Base-by-base conservation (phyloP, 2,329 filamentous ascomycete species). In the Tolypocladium inflatum region DNA sequence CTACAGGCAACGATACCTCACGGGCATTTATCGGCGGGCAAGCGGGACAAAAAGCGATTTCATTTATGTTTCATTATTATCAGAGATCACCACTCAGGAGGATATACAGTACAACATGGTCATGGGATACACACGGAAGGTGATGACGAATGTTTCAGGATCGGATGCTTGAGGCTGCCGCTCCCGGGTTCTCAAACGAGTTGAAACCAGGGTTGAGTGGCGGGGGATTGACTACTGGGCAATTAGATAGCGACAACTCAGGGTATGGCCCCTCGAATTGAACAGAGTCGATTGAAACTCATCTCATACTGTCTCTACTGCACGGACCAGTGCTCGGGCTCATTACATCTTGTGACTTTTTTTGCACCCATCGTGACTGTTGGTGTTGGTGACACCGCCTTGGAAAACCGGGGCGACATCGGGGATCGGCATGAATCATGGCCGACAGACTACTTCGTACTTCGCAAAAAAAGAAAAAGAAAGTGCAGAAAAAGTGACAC, bases 1-100 rank as follows among this genome's bases (percentile, higher is more conserved):
- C 39, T 56, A 60, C 13, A 57, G 63, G 57, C 62, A 58, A 59
- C 59, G 63, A 70, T 70, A 69, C 68, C 68, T 66, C 63, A 63
- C 55, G 30, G 67, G 66, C 62, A 58, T 58, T 62, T 60, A 35
- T 33, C 45, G 45, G 37, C 48, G 26, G 59, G 59, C 62, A 60
- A 65, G 62, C 63, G 61, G 61, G 60, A 59, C 58, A 35, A 42
- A 45, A 23, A 39, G 11, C 21, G 30, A 33, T 60, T 61, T 63
- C 58, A 50, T 45, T 58, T 55, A 39, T 53, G n/a, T 37, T 53
- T 39, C 48, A 50, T 54, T 53, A 39, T 52, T 45, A 39, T 38
- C 43, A 58, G 19, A 41, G 17, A 35, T 57, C 57, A 60, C 59
- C 55, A 60, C 58, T 66, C 62, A 42, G 26, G 23, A 21, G 55